Evolutionary conservation across 768 basidiomycete genomes (phyloP).

Genomic region (Crucibulum laeve): DNA sequence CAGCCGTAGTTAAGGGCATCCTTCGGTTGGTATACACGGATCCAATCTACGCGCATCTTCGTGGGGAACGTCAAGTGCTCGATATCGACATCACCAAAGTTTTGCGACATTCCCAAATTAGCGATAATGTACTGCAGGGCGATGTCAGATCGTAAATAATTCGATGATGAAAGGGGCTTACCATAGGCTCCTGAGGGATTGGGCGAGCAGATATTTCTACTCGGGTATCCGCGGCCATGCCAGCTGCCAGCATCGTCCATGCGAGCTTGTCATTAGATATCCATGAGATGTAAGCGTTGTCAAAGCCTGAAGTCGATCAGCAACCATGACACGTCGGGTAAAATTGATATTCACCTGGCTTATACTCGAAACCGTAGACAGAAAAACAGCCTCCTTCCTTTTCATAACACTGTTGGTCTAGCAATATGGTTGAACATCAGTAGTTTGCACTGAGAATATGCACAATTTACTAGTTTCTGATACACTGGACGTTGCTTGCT

Average conservation of each 20-base stretch:
- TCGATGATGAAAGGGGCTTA: slow-evolving; percentile 18
- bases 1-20: slow-evolving; percentile 77
- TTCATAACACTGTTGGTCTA: slow-evolving; percentile 72
- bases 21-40: slow-evolving; percentile 85
- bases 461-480: slow-evolving; percentile 46
- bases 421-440: slow-evolving; percentile 1
- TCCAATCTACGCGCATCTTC: slow-evolving; percentile 77
- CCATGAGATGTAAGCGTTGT: slow-evolving; percentile 75
- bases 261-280: slow-evolving; percentile 52
- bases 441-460: neutral
- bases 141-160: neutral
- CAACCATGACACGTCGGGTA: neutral
- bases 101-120: slow-evolving; percentile 81
- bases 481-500: slow-evolving; percentile 81
- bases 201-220: slow-evolving; percentile 66
- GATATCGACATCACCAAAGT: slow-evolving; percentile 72
- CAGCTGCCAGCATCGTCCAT: slow-evolving; percentile 69
- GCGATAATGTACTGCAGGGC: slow-evolving; percentile 67
- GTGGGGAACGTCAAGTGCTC: slow-evolving; percentile 68
- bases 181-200: slow-evolving; percentile 83
- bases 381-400: slow-evolving; percentile 48
- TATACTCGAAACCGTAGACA: slow-evolving; percentile 80
- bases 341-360: slow-evolving; percentile 39
- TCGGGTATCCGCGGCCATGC: slow-evolving; percentile 48
- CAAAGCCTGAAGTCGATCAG: slow-evolving; percentile 29